Base-by-base conservation (phyloP, 345 rosid species). In the Citrus maxima region DNA sequence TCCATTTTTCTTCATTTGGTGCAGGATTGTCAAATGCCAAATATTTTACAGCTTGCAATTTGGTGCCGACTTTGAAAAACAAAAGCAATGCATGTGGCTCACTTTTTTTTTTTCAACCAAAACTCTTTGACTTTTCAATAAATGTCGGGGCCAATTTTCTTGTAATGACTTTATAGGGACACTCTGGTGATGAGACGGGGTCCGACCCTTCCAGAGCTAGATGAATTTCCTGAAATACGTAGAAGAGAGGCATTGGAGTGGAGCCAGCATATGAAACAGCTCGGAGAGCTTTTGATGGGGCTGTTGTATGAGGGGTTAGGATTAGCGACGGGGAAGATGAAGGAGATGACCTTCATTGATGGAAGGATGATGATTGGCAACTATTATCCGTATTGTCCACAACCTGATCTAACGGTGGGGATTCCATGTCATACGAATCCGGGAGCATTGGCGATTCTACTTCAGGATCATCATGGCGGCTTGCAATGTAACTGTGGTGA, bases 341-440 rank as follows among this genome's bases (percentile, higher is more conserved):
- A 86, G 85, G 84, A 80, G 7, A 77, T 81, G 73, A 76, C 85
- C 0, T 89, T 86, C 25, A 68, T 79, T 72, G 90, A 83, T 3
- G 70, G 70, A 0, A 83, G 88, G 80, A 1, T 64, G 10, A 82
- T 89, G 90, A 87, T 78, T 34, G 88, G 81, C 10, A 88, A 89
- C 35, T 88, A 82, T 81, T 90, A 89, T 51, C 92, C 90, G 0
- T 51, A 30, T 42, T 90, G 92, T 55, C 94, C 92, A 1, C 89
- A 89, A 77, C 90, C 90, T n/a, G 86, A 89, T 77, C 84, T 85
- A 1, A 90, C 87, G 2, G 64, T 86, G 1, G 92, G 92, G 12
- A 66, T 81, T 37, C 16, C 83, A 7, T 75, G 84, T 22, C 92
- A 89, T 46, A 80, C 86, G 0, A 87, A 90, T 76, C 89, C 88